Conservation (phyloP, 2,329 filamentous ascomycete genomes). For the Cladosporium sp. region DNA sequence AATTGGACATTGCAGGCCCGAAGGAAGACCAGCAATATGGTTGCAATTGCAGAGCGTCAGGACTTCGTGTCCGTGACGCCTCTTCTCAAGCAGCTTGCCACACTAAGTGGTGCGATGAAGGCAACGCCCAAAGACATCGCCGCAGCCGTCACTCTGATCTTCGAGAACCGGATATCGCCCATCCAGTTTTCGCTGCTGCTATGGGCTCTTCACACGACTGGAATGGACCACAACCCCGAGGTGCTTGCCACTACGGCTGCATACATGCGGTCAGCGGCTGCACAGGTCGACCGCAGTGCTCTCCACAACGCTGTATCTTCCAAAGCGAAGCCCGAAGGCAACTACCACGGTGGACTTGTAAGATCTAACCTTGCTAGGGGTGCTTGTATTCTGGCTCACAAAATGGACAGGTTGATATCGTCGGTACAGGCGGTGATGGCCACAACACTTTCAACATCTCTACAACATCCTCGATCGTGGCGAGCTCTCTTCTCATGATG, state of each 20-base stretch:
- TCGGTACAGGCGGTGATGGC: conserved; percentile 91
- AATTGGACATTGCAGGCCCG: too few relatives aligned
- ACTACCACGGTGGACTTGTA: conserved; percentile 78
- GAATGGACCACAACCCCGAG: conserved; percentile 73
- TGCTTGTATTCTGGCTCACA: background rate
- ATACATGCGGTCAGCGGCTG: conserved; percentile 76
- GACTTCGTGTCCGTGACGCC: conserved; percentile 55
- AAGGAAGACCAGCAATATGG: background rate
- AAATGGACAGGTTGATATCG: conserved; percentile 68
- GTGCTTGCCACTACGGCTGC: conserved; percentile 79
- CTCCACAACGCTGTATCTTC: conserved; percentile 57
- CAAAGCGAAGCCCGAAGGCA: conserved; percentile 60
- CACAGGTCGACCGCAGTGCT: conserved; percentile 58
- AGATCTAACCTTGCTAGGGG: conserved; percentile 27
- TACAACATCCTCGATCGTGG: conserved; percentile 88
- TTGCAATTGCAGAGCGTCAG: conserved; percentile 21
- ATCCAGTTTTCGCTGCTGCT: conserved; percentile 82
- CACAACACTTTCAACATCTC: conserved; percentile 99
- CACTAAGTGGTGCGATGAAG: conserved; percentile 32
- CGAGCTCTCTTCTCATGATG: conserved; percentile 74
- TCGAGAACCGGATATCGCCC: conserved; percentile 81
- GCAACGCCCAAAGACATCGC: conserved; percentile 79
- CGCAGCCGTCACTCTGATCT: conserved; percentile 82
- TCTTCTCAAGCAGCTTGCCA: conserved; percentile 62
- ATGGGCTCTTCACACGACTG: conserved; percentile 87